Base-by-base conservation (phyloP, 148 eudicot species). In the Arbutus unedo region DNA sequence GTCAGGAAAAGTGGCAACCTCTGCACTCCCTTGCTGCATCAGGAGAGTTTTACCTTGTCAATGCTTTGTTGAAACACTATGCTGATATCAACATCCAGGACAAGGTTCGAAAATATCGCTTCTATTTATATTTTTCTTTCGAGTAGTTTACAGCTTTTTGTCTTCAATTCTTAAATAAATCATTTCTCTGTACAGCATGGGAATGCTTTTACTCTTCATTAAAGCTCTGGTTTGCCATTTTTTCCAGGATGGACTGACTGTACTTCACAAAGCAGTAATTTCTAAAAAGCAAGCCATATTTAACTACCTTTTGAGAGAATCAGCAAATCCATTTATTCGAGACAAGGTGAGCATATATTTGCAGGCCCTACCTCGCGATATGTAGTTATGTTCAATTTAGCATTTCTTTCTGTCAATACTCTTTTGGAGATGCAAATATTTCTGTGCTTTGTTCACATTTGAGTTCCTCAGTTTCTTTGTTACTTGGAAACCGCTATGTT, bases 1-100 rank as follows among this genome's bases (percentile, higher is more conserved):
- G 87, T 72, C 92, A 94, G 99, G 87, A 81, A 55, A 94, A 93
- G 87, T 96, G 99, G 99, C 88, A 89, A 71, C 99, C 94, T 51
- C 89, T 94, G 55, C 99, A 96, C 81, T 84, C 94, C 66, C 93
- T 96, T 84, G 92, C 92, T 82, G 90, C 98, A 76, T 90, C 94
- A 14, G 99, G 99, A 84, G 97, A 96, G 76, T 94, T 92, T 87
- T 92, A 92, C 86, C 97, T 96, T 66, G 76, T 89, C 68, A 89
- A 78, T 86, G 72, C 83, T 76, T 85, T 96, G 91, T 84, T 96
- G 38, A 94, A 94, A 79, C 90, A 90, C 81, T 83, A 83, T 83
- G 87, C 87, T 79, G 93, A 94, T 79, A 88, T 96, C 80, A 93
- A 94, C 81, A 91, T 87, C 70, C 84, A 85, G 45, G 97, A 96